Evolutionary conservation across 2,329 filamentous ascomycete genomes (phyloP).

Genomic region (Nannizziopsis barbatae): DNA sequence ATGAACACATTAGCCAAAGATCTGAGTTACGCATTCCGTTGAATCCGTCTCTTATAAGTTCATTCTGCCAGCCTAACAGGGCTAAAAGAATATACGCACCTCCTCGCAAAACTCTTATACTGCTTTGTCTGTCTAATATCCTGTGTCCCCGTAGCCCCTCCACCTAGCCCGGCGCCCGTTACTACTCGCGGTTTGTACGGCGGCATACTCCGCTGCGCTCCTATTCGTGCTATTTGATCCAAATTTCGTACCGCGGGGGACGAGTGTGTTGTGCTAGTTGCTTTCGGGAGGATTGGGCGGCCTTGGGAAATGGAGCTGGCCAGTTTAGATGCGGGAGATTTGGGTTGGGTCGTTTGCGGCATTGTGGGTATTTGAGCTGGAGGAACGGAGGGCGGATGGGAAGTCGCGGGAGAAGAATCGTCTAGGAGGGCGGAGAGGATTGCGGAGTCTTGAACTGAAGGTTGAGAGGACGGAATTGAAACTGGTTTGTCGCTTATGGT

Average conservation of each 20-base stretch:
- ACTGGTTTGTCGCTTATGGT: not conserved
- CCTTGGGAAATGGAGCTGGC: constrained; percentile 8
- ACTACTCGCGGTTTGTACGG: not conserved
- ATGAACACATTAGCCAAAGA: not conserved
- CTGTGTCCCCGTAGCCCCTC: not conserved
- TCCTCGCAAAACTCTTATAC: constrained; percentile 31
- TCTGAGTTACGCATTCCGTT: not conserved
- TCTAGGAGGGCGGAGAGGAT: constrained; percentile 6
- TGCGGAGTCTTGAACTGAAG: not conserved
- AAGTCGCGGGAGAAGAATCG: not conserved
- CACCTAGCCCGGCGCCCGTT: too few relatives aligned
- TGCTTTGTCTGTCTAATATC: constrained; percentile 34
- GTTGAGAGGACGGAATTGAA: not conserved
- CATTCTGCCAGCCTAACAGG: not conserved
- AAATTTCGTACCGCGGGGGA: constrained; percentile 3
- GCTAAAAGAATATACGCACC: constrained; percentile 21
- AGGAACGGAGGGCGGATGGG: not conserved
- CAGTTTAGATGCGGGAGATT: constrained; percentile 7
- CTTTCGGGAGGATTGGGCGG: constrained; percentile 2
- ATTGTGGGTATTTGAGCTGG: not conserved
- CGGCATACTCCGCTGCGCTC: constrained; percentile 3
- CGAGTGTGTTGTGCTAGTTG: not conserved
- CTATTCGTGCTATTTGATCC: constrained; percentile 6
- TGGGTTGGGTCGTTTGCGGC: not conserved
- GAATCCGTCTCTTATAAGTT: too few relatives aligned